These are phyloP conservation scores for Penicillium steckii DNA, from an alignment of 495 filamentous ascomycete species.

Conservation along the genomic window DNA sequence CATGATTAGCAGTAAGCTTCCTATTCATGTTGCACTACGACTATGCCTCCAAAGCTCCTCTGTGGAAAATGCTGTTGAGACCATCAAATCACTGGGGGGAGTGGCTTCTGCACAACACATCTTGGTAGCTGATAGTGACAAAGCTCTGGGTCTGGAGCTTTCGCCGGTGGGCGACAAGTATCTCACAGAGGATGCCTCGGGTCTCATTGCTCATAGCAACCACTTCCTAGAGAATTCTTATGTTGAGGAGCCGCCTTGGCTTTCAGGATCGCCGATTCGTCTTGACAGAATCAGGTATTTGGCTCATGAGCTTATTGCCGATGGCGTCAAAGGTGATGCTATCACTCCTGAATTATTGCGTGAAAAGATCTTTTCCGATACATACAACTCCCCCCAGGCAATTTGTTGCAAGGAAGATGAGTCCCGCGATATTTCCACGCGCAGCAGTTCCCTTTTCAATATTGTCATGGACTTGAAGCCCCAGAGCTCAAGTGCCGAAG, in stretches of 20 bases:
- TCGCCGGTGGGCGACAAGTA: conserved; percentile 52
- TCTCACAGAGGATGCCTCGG: conserved; percentile 44
- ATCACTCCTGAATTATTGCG: conserved; percentile 25
- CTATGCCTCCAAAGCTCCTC: conserved; percentile 56
- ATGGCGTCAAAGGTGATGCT: conserved; percentile 17
- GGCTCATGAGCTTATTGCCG: conserved; percentile 26
- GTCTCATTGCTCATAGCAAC: conserved; percentile 60
- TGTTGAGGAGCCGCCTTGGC: conserved; percentile 51
- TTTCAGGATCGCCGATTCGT: conserved; percentile 52
- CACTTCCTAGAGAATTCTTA: conserved; percentile 54
- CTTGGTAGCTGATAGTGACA: conserved; percentile 54
- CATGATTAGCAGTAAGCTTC: conserved; percentile 52
- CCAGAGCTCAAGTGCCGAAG: conserved; percentile 25
- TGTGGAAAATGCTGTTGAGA: conserved; percentile 48
- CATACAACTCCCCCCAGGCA: conserved; percentile 31
- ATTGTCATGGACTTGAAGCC: conserved; percentile 39
- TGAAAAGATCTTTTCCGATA: conserved; percentile 34
- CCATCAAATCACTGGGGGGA: conserved; percentile 45
- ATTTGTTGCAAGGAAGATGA: conserved; percentile 32
- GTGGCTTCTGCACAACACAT: conserved; percentile 64
- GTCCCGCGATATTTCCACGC: conserved; percentile 13
- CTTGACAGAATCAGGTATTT: conserved; percentile 46
- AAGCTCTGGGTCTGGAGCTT: conserved; percentile 58
- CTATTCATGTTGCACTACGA: conserved; percentile 63
- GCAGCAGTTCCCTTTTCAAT: conserved; percentile 32